These are phyloP conservation scores for Hypericum androsaemum DNA, from an alignment of 345 rosid genomes.

Conservation along the genomic window DNA sequence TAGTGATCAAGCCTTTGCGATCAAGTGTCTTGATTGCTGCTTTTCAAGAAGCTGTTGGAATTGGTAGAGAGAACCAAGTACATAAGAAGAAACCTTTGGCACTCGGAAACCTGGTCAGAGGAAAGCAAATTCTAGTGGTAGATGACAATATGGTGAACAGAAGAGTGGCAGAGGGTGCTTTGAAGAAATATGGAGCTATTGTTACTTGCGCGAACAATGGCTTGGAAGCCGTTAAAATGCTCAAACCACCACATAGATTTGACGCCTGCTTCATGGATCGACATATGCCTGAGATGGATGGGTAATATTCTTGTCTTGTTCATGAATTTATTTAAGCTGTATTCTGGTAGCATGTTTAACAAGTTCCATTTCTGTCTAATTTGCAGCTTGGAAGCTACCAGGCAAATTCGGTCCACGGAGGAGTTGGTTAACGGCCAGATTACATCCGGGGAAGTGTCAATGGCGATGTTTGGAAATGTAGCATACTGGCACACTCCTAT, in stretches of 20 bases:
- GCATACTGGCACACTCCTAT: conserved; percentile 61
- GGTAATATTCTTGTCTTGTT: conserved; percentile 31
- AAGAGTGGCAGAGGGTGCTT: conserved; percentile 87
- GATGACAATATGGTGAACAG: conserved; percentile 85
- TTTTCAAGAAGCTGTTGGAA: conserved; percentile 68
- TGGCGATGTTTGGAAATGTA: conserved; percentile 30
- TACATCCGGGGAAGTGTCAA: conserved; percentile 39
- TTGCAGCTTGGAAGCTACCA: conserved; percentile 82
- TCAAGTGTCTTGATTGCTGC: conserved; percentile 47
- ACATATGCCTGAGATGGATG: conserved; percentile 98
- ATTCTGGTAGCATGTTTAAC: background rate
- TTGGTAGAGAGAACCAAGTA: conserved; percentile 40
- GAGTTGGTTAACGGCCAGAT: conserved; percentile 38
- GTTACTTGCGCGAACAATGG: conserved; percentile 84
- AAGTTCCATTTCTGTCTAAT: conserved; percentile 4
- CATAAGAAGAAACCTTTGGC: conserved; percentile 30
- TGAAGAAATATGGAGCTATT: conserved; percentile 67
- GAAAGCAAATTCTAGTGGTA: conserved; percentile 66
- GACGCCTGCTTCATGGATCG: conserved; percentile 96
- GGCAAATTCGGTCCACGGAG: conserved; percentile 53
- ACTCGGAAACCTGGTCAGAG: conserved; percentile 51
- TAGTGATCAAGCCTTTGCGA: conserved; percentile 64
- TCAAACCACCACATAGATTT: conserved; percentile 71
- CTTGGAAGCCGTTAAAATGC: conserved; percentile 50
- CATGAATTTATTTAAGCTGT: too few species aligned